phyloP scores from a whole-genome alignment of 1,139 yeast genomes.

The Nakaseomyces delphensis region DNA sequence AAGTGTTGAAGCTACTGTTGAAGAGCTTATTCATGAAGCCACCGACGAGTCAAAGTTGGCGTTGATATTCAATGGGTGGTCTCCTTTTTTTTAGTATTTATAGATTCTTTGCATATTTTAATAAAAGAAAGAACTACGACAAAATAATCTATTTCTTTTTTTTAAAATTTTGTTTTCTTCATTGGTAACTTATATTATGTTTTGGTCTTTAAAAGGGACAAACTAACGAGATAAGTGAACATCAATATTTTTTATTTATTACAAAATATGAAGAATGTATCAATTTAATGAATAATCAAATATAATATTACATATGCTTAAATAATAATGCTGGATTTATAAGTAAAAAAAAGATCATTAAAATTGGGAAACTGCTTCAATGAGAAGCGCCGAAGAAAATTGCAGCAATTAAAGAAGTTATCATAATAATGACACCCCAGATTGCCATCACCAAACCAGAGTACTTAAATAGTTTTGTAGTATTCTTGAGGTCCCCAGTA shows the following conservation, averaged over 20 bases:
- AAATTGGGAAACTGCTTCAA: constrained; percentile 10
- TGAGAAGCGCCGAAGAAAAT: constrained; percentile 50
- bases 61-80: constrained; percentile 78
- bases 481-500: not conserved
- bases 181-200: no score
- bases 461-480: constrained; percentile 38
- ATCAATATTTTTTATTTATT: no score
- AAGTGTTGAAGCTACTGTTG: constrained; percentile 75
- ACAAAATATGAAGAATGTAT: no score
- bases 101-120: not conserved
- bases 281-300: no score
- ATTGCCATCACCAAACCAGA: constrained; percentile 52
- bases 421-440: constrained; percentile 76
- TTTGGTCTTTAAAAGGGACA: no score
- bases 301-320: not conserved
- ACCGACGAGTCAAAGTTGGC: constrained; percentile 60
- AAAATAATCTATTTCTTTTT: no score
- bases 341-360: not conserved
- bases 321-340: not conserved
- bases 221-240: no score
- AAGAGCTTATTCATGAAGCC: constrained; percentile 75
- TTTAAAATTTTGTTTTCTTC: no score
- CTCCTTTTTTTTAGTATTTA: constrained; percentile 33
- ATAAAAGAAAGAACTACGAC: no score
- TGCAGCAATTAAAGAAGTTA: constrained; percentile 70